Evolutionary conservation across 495 filamentous ascomycete genomes (phyloP), one percentile per base, ranked within the genome.

Genomic region (Cetradonia linearis): DNA sequence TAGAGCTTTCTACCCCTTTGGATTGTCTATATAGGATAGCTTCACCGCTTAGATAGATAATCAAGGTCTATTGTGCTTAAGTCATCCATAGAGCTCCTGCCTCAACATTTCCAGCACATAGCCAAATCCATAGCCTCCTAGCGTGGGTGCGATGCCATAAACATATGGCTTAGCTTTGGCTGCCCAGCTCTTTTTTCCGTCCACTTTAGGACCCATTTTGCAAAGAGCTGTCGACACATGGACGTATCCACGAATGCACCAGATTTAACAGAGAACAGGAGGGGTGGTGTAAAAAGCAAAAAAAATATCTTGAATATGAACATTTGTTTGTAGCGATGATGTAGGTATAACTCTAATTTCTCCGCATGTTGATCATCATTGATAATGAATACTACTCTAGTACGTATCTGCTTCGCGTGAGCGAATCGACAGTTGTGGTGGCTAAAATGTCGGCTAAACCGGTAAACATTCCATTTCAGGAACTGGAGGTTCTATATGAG

Each of bases 61-160:
- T n/a, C n/a, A n/a, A n/a, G n/a, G n/a, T n/a, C n/a, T n/a, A n/a
- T n/a, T n/a, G n/a, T n/a, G n/a, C n/a, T n/a, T n/a, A n/a, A n/a
- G n/a, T n/a, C n/a, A n/a, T n/a, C n/a, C n/a, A n/a, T n/a, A n/a
- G n/a, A n/a, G n/a, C n/a, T n/a, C n/a, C n/a, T n/a, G n/a, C n/a
- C n/a, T n/a, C n/a, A n/a, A n/a, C n/a, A n/a, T n/a, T n/a, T n/a
- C n/a, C n/a, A n/a, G n/a, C n/a, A n/a, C 69, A 64, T 71, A 71
- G 23, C 69, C 69, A 57, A 70, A 71, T 9, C 68, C 69, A 5
- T 70, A 53, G 16, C 69, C 69, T n/a, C 69, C 68, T 1, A 65
- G 65, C 48, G 68, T 70, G 30, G 69, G 69, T 50, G 69, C 69
- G 44, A 71, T 62, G 55, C 69, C 69, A 46, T 71, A 71, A 23